Base-by-base conservation (phyloP, 2,329 filamentous ascomycete genomes). In the Aspergillus novoparasiticus region DNA sequence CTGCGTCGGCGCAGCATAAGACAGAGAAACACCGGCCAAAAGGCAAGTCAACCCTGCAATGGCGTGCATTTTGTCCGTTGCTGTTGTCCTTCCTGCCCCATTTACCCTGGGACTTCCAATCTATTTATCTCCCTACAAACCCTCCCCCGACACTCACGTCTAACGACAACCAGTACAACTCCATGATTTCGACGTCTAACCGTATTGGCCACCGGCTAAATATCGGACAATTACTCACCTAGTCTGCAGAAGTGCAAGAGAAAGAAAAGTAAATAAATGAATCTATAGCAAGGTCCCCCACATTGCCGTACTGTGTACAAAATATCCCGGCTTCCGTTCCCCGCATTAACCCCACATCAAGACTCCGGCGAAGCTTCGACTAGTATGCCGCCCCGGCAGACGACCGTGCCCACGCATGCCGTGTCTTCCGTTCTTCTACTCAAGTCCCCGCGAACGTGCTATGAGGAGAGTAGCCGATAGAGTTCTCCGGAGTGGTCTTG, bases 1-100 rank as follows among this genome's bases (percentile, higher is more conserved):
- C 39, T 45, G 61, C 1, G 64, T 51, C 11, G 65, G 60, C 14
- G 62, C 63, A 6, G 61, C 57, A 45, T 32, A 72, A 12, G 41
- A 53, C 26, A 68, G 54, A 3, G 61, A 59, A 14, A 66, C 43
- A 14, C 58, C 45, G 12, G 58, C 59, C n/a, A 68, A 41, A 32
- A 68, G 28, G 50, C 61, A 46, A 14, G 59, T 6, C 4, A 64
- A 34, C 41, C 51, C 48, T 6, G 23, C 11, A 4, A 60, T 30
- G 16, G 50, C 23, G 26, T 58, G 54, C 64, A 66, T 66, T 39
- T 45, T 60, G 53, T 32, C 16, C 1, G 30, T 19, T 54, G 19
- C 30, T 54, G 6, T 11, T 54, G 28, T 19, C 3, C 6, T 50
- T 50, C 48, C 1, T 28, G 6, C 2, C 9, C 12, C 14, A 5